Percentiles rank a stretch among this genome's conserved stretches.
Evolutionary conservation across 345 rosid genomes (phyloP).

Genomic region (Viola odorata): DNA sequence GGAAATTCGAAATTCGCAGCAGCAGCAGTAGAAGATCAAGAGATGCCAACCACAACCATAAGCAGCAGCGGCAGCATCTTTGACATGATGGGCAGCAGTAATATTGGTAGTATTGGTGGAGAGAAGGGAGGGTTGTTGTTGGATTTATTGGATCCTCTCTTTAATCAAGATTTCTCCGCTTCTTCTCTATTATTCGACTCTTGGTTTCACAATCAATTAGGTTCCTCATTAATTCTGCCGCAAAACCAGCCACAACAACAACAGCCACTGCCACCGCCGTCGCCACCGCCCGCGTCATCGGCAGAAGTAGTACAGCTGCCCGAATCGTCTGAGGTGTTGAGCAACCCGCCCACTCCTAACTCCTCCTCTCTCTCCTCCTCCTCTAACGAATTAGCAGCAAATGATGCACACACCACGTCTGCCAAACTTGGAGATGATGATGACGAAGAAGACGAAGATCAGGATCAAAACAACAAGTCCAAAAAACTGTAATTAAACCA

Average conservation of each 20-base stretch:
- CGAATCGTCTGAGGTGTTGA: slow-evolving; percentile 74
- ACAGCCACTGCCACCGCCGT: slow-evolving; percentile 37
- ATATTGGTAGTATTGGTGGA: slow-evolving; percentile 13
- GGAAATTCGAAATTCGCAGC: neutral
- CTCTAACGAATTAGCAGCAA: slow-evolving; percentile 56
- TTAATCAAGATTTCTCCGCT: slow-evolving; percentile 29
- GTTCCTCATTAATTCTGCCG: slow-evolving; percentile 8
- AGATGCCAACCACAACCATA: neutral
- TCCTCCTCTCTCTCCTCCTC: slow-evolving; percentile 78
- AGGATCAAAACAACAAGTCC: slow-evolving; percentile 55
- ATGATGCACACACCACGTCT: slow-evolving; percentile 8
- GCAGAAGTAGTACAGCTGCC: slow-evolving; percentile 8
- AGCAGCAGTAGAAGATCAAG: slow-evolving; percentile 10
- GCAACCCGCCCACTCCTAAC: slow-evolving; percentile 74
- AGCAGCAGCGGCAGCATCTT: slow-evolving; percentile 46
- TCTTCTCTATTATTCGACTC: slow-evolving; percentile 49
- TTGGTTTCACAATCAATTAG: slow-evolving; percentile 37
- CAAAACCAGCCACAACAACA: slow-evolving; percentile 23
- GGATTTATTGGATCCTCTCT: slow-evolving; percentile 42
- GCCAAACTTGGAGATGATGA: neutral
- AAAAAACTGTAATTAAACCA: slow-evolving; percentile 51
- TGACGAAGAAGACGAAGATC: slow-evolving; percentile 31
- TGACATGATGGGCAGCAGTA: slow-evolving; percentile 40
- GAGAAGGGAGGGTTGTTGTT: slow-evolving; percentile 26
- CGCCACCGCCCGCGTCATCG: slow-evolving; percentile 16